These are phyloP conservation scores for Rugosomyces carneus DNA, from an alignment of 1,284 basidiomycete genomes.

Conservation along the genomic window DNA sequence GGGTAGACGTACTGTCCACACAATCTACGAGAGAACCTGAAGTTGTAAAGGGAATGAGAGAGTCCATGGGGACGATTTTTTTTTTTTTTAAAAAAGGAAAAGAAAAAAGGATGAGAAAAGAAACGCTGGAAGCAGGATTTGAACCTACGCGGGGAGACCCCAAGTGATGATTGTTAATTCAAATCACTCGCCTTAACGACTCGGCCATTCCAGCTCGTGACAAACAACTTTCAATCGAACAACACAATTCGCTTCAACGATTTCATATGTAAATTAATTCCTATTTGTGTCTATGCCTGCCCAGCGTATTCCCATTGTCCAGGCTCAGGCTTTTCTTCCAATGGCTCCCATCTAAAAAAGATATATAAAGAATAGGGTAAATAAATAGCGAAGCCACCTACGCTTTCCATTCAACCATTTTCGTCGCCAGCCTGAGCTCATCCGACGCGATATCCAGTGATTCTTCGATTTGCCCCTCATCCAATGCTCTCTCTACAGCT, in stretches of 20 bases:
- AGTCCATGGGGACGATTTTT: slow-evolving; percentile 73
- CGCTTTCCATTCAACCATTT: slow-evolving; percentile 96
- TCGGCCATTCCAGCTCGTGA: slow-evolving; percentile 65
- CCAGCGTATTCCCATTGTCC: slow-evolving; percentile 88
- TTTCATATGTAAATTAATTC: slow-evolving; percentile 12
- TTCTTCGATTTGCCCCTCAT: slow-evolving; percentile 81
- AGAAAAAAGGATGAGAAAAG: slow-evolving; percentile 25
- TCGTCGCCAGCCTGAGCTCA: slow-evolving; percentile 73
- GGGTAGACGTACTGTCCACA: slow-evolving; percentile 92
- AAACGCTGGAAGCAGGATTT: slow-evolving; percentile 73
- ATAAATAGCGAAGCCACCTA: slow-evolving; percentile 34
- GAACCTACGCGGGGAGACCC: slow-evolving; percentile 36
- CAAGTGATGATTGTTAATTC: slow-evolving; percentile 57
- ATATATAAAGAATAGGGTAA: slow-evolving; percentile 6
- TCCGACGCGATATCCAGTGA: slow-evolving; percentile 79
- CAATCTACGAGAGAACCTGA: slow-evolving; percentile 95
- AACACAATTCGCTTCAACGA: not conserved
- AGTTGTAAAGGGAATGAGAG: slow-evolving; percentile 93
- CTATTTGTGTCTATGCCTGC: slow-evolving; percentile 11
- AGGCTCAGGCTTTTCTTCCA: slow-evolving; percentile 73
- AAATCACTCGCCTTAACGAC: slow-evolving; percentile 82
- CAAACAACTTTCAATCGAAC: not conserved
- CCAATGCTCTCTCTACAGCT: slow-evolving; percentile 66
- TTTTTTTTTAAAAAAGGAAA: slow-evolving; percentile 7
- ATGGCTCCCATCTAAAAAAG: slow-evolving; percentile 71